A percentile compares a stretch with the other conserved stretches of the same genome.
These are phyloP conservation scores for Wickerhamiella cacticola DNA, from an alignment of 805 yeast genomes.

Conservation along the genomic window DNA sequence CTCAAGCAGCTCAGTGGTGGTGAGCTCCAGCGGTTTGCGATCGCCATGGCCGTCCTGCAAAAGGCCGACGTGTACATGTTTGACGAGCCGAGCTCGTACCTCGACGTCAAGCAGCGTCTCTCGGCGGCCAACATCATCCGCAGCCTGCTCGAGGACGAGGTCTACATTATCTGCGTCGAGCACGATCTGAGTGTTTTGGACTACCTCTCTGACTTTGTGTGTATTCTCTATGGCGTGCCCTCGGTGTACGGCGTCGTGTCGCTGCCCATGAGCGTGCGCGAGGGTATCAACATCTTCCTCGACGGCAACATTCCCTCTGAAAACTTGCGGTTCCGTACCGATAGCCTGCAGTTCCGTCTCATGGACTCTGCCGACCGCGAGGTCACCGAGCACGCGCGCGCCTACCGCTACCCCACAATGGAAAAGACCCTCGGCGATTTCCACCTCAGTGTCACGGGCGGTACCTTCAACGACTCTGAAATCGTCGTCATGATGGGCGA, in stretches of 20 bases:
- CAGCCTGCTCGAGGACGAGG: conserved; percentile 59
- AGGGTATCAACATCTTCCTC: conserved; percentile 95
- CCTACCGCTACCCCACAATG: conserved; percentile 71
- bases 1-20: conserved; percentile 91
- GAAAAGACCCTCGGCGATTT: conserved; percentile 92
- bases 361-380: conserved; percentile 77
- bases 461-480: conserved; percentile 92
- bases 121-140: conserved; percentile 94
- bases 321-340: conserved; percentile 92
- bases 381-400: conserved; percentile 64
- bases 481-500: conserved; percentile 99
- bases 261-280: conserved; percentile 91
- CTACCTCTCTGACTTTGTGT: conserved; percentile 90
- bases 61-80: conserved; percentile 95
- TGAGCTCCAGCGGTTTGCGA: conserved; percentile 95
- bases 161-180: conserved; percentile 90
- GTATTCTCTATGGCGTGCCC: conserved; percentile 96
- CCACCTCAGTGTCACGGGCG: conserved; percentile 66
- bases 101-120: conserved; percentile 97
- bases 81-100: conserved; percentile 96
- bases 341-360: conserved; percentile 84
- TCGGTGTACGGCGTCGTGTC: conserved; percentile 98
- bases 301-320: conserved; percentile 98
- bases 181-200: conserved; percentile 97
- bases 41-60: conserved; percentile 95